Conservation (phyloP, 2,329 filamentous ascomycete genomes). For the Ascocoryne sarcoides region DNA sequence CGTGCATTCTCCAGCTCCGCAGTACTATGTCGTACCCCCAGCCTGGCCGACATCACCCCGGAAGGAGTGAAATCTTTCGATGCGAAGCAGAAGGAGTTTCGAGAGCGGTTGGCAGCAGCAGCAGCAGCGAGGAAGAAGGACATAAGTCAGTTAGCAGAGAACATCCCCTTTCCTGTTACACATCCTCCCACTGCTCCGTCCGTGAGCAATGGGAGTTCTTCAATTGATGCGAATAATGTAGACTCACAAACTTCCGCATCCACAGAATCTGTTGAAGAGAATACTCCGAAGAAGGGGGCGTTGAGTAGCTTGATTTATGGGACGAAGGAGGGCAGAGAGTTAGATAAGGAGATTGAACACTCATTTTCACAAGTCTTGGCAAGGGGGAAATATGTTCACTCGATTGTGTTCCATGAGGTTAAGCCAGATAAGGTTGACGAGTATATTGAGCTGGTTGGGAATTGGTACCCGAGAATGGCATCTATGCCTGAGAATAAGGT, state of each 20-base stretch:
- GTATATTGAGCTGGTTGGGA: conserved; percentile 80
- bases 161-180: conserved; percentile 28
- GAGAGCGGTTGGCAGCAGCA: conserved; percentile 67
- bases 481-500: conserved; percentile 81
- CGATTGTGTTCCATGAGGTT: conserved; percentile 92
- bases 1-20: conserved; percentile 46
- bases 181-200: conserved; percentile 34
- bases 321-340: conserved; percentile 86
- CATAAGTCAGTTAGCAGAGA: conserved; percentile 76
- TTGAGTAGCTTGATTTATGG: conserved; percentile 90
- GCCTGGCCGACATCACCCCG: conserved; percentile 75
- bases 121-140: conserved; percentile 69
- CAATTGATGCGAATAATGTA: background rate
- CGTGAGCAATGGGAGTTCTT: conserved; percentile 37
- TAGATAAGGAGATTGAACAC: conserved; percentile 91
- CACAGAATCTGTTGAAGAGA: conserved; percentile 49
- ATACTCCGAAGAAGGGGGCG: conserved; percentile 55
- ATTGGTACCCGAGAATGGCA: conserved; percentile 90
- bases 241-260: conserved; percentile 38
- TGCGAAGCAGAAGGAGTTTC: conserved; percentile 75
- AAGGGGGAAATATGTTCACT: conserved; percentile 95
- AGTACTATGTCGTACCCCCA: conserved; percentile 53
- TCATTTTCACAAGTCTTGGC: conserved; percentile 94
- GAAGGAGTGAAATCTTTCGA: conserved; percentile 69
- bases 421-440: conserved; percentile 94